These are phyloP conservation scores for Colletotrichum sp. DNA, from an alignment of 2,329 filamentous ascomycete genomes.

Conservation along the genomic window DNA sequence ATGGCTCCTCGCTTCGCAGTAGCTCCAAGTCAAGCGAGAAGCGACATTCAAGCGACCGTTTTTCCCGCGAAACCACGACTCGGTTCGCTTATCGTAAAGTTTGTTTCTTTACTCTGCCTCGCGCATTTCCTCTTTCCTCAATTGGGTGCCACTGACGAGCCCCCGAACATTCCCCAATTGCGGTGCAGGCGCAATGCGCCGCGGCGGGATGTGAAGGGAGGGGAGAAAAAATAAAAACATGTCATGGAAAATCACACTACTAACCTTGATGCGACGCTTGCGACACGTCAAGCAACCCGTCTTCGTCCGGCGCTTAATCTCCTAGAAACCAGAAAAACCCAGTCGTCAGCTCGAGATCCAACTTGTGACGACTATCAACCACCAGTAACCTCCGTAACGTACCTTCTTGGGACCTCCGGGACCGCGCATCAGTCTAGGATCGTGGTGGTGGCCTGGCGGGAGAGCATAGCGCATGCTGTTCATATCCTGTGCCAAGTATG, in stretches of 20 bases:
- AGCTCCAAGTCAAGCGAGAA: constrained; percentile 40
- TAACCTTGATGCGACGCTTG: constrained; percentile 67
- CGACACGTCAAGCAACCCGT: constrained; percentile 68
- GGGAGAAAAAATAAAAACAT: not conserved
- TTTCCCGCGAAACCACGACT: constrained; percentile 15
- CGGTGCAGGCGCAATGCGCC: not conserved
- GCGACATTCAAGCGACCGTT: constrained; percentile 29
- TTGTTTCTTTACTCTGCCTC: constrained; percentile 9
- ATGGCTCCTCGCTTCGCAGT: constrained; percentile 37
- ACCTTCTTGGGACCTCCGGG: constrained; percentile 64
- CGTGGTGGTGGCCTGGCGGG: constrained; percentile 50
- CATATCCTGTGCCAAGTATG: constrained; percentile 34
- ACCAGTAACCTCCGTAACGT: constrained; percentile 25
- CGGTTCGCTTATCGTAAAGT: constrained; percentile 22
- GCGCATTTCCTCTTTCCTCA: constrained; percentile 3
- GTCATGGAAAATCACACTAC: constrained; percentile 32
- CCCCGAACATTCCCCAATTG: not conserved
- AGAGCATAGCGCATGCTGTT: constrained; percentile 55
- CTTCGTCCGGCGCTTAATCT: constrained; percentile 68
- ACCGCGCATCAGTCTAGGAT: constrained; percentile 51
- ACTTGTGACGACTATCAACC: not conserved
- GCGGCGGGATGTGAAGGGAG: not conserved
- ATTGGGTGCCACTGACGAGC: not conserved
- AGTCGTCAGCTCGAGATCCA: not conserved
- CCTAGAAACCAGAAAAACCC: constrained; percentile 40